Conservation (phyloP, 1,284 basidiomycete species). For the Papiliotrema terrestris region DNA sequence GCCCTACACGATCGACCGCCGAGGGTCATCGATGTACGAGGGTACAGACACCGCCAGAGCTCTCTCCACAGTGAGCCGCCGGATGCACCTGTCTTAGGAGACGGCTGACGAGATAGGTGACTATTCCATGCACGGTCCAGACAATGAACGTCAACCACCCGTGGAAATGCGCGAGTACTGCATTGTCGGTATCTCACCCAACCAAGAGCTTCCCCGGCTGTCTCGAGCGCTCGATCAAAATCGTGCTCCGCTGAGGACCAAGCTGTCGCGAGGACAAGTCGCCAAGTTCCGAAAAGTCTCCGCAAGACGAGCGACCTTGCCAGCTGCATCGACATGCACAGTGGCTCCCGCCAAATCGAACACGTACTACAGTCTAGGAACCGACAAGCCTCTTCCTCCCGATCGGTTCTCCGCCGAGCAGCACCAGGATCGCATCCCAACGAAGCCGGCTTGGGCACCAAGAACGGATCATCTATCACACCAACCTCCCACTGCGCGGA, state of each 20-base stretch:
- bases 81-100: too few relatives aligned
- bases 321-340: too few relatives aligned
- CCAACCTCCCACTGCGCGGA: too few relatives aligned
- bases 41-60: too few relatives aligned
- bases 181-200: background rate
- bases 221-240: background rate
- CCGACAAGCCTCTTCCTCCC: background rate
- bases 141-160: too few relatives aligned
- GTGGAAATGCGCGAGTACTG: too few relatives aligned
- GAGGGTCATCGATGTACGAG: background rate
- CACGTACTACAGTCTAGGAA: too few relatives aligned
- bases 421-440: background rate
- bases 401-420: background rate
- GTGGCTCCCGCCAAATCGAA: too few relatives aligned
- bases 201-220: background rate
- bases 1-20: background rate
- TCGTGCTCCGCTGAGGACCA: background rate
- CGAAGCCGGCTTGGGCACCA: background rate
- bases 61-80: too few relatives aligned
- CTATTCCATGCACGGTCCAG: too few relatives aligned
- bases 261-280: constrained; percentile 1
- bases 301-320: background rate
- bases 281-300: constrained; percentile 3
- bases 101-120: too few relatives aligned
- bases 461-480: too few relatives aligned